Percentiles rank a stretch among this genome's conserved stretches.
phyloP scores from a whole-genome alignment of 176 grass and related monocot genomes.

The Dactylis glomerata region DNA sequence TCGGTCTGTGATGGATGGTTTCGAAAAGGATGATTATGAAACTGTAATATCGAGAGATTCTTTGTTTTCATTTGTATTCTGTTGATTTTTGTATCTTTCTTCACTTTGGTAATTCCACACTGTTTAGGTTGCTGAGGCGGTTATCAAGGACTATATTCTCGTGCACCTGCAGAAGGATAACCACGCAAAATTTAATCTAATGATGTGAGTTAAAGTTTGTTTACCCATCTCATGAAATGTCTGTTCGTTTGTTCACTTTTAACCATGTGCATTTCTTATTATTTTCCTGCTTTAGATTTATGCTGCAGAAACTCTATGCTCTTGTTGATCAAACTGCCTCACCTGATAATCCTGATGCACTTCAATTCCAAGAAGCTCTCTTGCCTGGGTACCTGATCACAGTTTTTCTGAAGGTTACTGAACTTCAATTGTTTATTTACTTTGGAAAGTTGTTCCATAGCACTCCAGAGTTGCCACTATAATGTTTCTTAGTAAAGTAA shows the following conservation, averaged over 20 bases:
- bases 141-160: slow-evolving; percentile 83
- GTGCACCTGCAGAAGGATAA: slow-evolving; percentile 63
- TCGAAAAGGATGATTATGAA: slow-evolving; percentile 67
- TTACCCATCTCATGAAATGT: slow-evolving; percentile 20
- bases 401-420: slow-evolving; percentile 78
- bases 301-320: slow-evolving; percentile 98
- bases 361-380: slow-evolving; percentile 93
- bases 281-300: slow-evolving; percentile 67
- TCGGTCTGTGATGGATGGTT: slow-evolving; percentile 79
- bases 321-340: slow-evolving; percentile 88
- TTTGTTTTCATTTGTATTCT: slow-evolving; percentile 38
- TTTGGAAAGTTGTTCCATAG: neutral
- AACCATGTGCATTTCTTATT: slow-evolving; percentile 29
- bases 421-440: neutral
- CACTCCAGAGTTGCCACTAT: neutral
- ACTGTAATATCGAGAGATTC: slow-evolving; percentile 47
- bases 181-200: slow-evolving; percentile 82
- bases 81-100: slow-evolving; percentile 25
- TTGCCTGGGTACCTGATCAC: slow-evolving; percentile 88
- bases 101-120: slow-evolving; percentile 24
- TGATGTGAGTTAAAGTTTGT: slow-evolving; percentile 66
- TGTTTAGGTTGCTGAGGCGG: slow-evolving; percentile 89
- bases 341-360: slow-evolving; percentile 87
- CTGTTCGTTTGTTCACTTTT: slow-evolving; percentile 5
- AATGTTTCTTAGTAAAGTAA: slow-evolving; percentile 8